phyloP scores from a whole-genome alignment of 2,329 filamentous ascomycete species.

The Xylariaceae sp. region DNA sequence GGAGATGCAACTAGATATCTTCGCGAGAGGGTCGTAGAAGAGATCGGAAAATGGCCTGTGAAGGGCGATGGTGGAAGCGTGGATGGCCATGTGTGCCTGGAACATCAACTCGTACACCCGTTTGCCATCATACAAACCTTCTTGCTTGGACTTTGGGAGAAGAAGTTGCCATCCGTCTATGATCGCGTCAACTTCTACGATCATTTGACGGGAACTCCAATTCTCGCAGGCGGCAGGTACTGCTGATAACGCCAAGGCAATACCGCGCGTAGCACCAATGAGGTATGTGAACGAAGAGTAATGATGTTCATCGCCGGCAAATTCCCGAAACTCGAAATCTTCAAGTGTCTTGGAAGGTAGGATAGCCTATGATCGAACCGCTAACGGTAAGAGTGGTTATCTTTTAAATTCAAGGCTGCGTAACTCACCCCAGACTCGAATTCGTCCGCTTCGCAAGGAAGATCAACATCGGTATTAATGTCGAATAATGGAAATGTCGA shows the following conservation, averaged over 20 bases:
- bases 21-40: constrained; percentile 9
- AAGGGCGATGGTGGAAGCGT: constrained; percentile 13
- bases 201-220: constrained; percentile 12
- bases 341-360: constrained; percentile 13
- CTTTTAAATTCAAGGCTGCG: neutral
- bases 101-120: constrained; percentile 18
- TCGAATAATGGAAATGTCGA: constrained; percentile 12
- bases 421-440: constrained; percentile 15
- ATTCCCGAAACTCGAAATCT: constrained; percentile 14
- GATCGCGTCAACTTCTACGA: constrained; percentile 15
- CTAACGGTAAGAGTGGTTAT: neutral
- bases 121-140: constrained; percentile 11
- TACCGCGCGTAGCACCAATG: constrained; percentile 14
- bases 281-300: constrained; percentile 17
- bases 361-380: constrained; percentile 9
- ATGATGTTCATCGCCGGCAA: constrained; percentile 8
- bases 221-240: constrained; percentile 9
- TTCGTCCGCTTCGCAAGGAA: constrained; percentile 16
- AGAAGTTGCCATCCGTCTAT: constrained; percentile 15
- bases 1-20: constrained; percentile 10
- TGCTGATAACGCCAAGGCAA: constrained; percentile 13
- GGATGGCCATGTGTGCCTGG: constrained; percentile 16
- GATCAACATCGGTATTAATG: constrained; percentile 10
- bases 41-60: constrained; percentile 14
- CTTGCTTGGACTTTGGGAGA: constrained; percentile 11